Percentiles rank a stretch among this genome's conserved stretches.
Evolutionary conservation across 1,139 yeast species (phyloP).

Genomic region (Eremothecium coryli): DNA sequence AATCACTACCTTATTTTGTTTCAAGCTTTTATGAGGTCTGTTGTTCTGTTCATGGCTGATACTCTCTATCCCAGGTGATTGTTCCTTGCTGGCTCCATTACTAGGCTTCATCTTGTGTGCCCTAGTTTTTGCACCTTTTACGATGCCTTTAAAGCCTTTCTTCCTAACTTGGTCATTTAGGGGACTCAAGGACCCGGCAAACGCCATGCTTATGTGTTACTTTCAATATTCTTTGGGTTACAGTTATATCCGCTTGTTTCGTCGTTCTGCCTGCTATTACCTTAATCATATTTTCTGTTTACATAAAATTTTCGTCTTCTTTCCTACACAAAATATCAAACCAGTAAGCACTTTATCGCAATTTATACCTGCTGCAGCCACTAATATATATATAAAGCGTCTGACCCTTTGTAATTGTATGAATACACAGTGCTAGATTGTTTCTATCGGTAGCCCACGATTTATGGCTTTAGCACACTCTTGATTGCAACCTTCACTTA

Average conservation of each 20-base stretch:
- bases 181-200: slow-evolving; percentile 4
- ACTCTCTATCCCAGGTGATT: neutral
- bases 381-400: too few relatives aligned
- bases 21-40: neutral
- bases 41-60: neutral
- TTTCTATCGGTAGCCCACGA: too few relatives aligned
- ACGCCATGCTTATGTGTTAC: slow-evolving; percentile 3
- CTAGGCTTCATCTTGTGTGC: slow-evolving; percentile 1
- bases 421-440: too few relatives aligned
- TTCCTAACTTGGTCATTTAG: neutral
- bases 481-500: too few relatives aligned
- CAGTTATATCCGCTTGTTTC: neutral
- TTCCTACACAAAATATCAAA: too few relatives aligned
- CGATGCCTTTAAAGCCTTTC: slow-evolving; percentile 1
- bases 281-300: too few relatives aligned
- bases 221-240: neutral
- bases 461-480: too few relatives aligned
- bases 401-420: too few relatives aligned
- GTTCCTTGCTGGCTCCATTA: neutral
- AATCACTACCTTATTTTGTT: slow-evolving; percentile 9
- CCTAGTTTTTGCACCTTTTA: neutral
- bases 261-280: neutral
- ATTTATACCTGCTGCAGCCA: too few relatives aligned
- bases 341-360: too few relatives aligned
- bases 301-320: too few relatives aligned